Evolutionary conservation across 2,329 filamentous ascomycete genomes (phyloP).

Genomic region (Alternaria dauci): DNA sequence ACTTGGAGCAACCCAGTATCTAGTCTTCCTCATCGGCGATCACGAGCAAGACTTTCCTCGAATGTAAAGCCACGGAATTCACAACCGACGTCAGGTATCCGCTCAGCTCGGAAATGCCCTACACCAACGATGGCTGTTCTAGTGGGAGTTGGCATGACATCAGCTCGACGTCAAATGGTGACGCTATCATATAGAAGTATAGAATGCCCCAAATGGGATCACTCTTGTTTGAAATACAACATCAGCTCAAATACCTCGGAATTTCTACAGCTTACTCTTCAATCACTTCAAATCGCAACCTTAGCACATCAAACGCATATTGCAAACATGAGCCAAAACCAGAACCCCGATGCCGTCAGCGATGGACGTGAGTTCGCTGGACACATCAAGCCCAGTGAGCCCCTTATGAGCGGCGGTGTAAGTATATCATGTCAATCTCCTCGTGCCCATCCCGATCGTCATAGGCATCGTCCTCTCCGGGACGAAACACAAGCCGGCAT

Average conservation of each 20-base stretch:
- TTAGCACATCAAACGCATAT: conserved; percentile 18
- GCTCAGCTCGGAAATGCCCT: background rate
- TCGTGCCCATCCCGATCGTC: background rate
- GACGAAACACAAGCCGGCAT: too few relatives aligned
- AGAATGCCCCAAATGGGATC: background rate
- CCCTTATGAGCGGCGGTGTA: conserved; percentile 64
- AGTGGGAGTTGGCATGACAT: conserved; percentile 19
- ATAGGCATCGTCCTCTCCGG: background rate
- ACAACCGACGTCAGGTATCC: conserved; percentile 13
- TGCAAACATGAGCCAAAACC: conserved; percentile 60
- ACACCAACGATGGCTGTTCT: background rate
- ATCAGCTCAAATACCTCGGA: background rate
- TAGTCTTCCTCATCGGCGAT: conserved; percentile 9
- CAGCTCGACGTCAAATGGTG: conserved; percentile 25
- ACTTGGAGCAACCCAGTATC: background rate
- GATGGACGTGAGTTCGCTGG: conserved; percentile 64
- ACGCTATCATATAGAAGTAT: conserved; percentile 15
- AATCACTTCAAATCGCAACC: background rate
- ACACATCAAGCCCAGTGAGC: conserved; percentile 60
- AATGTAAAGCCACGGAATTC: background rate
- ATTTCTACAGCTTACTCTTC: background rate
- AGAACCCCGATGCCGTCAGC: conserved; percentile 63
- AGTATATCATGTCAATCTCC: conserved; percentile 34
- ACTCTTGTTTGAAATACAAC: background rate
- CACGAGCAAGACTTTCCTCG: background rate